phyloP scores from a whole-genome alignment of 345 rosid genomes.

The Nephelium lappaceum region DNA sequence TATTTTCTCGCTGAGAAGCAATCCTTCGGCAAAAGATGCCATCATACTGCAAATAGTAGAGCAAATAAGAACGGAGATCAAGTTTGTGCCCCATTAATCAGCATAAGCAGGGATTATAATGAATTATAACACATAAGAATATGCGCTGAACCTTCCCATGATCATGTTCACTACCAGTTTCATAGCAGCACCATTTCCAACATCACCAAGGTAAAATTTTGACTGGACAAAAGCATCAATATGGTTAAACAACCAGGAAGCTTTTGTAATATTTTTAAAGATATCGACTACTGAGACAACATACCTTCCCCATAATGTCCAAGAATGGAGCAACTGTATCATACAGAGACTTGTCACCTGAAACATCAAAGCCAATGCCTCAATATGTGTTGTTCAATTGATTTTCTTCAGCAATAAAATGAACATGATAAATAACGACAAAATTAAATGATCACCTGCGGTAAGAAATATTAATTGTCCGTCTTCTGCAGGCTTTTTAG shows the following conservation, averaged over 20 bases:
- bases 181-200: conserved; percentile 98
- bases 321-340: conserved; percentile 64
- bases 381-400: conserved; percentile 13
- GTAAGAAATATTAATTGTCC: conserved; percentile 89
- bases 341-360: conserved; percentile 83
- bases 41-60: conserved; percentile 69
- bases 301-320: conserved; percentile 94
- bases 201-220: conserved; percentile 86
- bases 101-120: conserved; percentile 5
- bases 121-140: neutral
- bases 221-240: conserved; percentile 55
- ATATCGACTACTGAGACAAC: neutral
- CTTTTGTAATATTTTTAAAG: neutral
- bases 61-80: conserved; percentile 15
- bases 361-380: conserved; percentile 34
- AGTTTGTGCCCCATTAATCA: conserved; percentile 11
- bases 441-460: conserved; percentile 53
- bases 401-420: neutral
- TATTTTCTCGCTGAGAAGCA: conserved; percentile 82
- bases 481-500: conserved; percentile 93
- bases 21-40: conserved; percentile 91
- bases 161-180: conserved; percentile 96
- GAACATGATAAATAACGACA: neutral
- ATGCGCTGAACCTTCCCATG: conserved; percentile 79
- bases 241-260: neutral